These are phyloP conservation scores for Canariomyces notabilis DNA, from an alignment of 2,329 filamentous ascomycete genomes.

Conservation along the genomic window DNA sequence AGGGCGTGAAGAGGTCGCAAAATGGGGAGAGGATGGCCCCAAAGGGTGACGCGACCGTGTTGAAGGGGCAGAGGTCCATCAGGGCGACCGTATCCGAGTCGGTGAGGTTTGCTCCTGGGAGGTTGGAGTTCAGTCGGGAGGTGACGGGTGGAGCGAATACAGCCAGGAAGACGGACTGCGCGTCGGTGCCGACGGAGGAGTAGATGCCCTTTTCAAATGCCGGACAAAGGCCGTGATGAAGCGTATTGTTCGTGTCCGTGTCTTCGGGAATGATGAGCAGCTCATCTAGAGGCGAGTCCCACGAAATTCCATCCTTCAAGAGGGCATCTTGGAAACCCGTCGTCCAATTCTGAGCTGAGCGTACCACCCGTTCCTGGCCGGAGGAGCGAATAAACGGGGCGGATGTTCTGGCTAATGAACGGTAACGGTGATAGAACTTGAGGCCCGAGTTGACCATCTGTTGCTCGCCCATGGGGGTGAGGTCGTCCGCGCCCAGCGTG, in stretches of 20 bases:
- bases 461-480: constrained; percentile 62
- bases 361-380: constrained; percentile 36
- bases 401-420: constrained; percentile 43
- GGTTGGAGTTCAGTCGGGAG: constrained; percentile 61
- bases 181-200: constrained; percentile 42
- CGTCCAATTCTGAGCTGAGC: constrained; percentile 69
- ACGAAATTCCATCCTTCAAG: constrained; percentile 33
- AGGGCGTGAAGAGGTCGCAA: constrained; percentile 66
- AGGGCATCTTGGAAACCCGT: constrained; percentile 63
- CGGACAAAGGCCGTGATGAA: constrained; percentile 68
- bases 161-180: constrained; percentile 53
- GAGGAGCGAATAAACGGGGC: constrained; percentile 46
- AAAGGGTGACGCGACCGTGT: constrained; percentile 59
- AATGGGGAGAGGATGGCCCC: constrained; percentile 58
- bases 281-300: constrained; percentile 33
- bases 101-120: constrained; percentile 63
- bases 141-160: constrained; percentile 64
- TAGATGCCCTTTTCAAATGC: constrained; percentile 60
- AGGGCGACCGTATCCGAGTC: constrained; percentile 59
- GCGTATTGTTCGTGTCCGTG: constrained; percentile 68
- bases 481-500: constrained; percentile 44
- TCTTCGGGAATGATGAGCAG: constrained; percentile 68
- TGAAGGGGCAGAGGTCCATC: constrained; percentile 88
- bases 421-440: constrained; percentile 72
- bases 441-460: constrained; percentile 70